These are phyloP conservation scores for Climacium dendroides DNA, from an alignment of 225 moss, liverwort and hornwort species.

Conservation along the genomic window DNA sequence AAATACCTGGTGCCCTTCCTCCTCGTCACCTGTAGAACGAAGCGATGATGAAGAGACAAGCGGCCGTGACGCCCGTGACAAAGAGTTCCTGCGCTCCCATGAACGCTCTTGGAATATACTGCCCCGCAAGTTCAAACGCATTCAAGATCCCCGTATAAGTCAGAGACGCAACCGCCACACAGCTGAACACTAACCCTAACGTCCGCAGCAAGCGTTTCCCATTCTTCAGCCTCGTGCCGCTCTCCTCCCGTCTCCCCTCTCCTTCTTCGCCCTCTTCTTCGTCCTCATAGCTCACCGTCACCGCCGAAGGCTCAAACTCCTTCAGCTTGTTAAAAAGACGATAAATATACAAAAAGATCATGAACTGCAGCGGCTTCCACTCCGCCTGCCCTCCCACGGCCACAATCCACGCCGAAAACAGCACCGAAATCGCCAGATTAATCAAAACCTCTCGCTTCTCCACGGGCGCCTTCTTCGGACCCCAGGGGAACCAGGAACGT, in stretches of 20 bases:
- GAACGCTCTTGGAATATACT: conserved; percentile 58
- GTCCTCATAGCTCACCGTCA: conserved; percentile 17
- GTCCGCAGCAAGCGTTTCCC: conserved; percentile 72
- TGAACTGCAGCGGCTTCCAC: conserved; percentile 92
- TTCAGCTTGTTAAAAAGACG: conserved; percentile 73
- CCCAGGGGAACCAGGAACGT: conserved; percentile 77
- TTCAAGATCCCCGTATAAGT: conserved; percentile 81
- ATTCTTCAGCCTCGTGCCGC: conserved; percentile 30
- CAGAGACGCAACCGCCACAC: conserved; percentile 60
- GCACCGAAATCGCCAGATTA: conserved; percentile 46
- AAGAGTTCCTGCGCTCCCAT: conserved; percentile 62
- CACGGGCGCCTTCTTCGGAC: conserved; percentile 43
- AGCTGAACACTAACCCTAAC: conserved; percentile 60
- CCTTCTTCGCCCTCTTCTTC: conserved; percentile 47
- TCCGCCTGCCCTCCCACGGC: conserved; percentile 43
- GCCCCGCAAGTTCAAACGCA: conserved; percentile 60
- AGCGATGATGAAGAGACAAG: conserved; percentile 17
- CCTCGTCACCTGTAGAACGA: conserved; percentile 29
- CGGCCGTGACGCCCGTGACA: conserved; percentile 21
- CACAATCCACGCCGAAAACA: conserved; percentile 59
- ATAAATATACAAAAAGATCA: conserved; percentile 78
- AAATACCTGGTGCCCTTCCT: background rate
- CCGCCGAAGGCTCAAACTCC: conserved; percentile 35
- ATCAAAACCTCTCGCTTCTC: conserved; percentile 44
- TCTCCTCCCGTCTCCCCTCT: conserved; percentile 1